Percentiles rank a stretch among this genome's conserved stretches.
Evolutionary conservation across 1,139 yeast genomes (phyloP).

Genomic region (Barnettozyma hawaiiensis): DNA sequence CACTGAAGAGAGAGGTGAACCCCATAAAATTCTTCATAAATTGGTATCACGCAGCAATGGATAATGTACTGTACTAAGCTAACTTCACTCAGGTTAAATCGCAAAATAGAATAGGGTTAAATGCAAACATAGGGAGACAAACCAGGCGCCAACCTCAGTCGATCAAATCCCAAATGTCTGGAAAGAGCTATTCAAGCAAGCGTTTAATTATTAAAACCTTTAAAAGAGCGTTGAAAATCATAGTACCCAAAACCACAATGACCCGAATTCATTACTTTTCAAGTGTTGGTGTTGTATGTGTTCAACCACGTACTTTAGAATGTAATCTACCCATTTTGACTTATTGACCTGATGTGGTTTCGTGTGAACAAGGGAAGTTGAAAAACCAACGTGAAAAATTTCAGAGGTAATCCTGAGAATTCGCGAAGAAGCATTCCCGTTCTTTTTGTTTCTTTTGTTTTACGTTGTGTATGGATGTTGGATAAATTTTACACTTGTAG

Average conservation of each 20-base stretch:
- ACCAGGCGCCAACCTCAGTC: background rate
- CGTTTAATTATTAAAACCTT: background rate
- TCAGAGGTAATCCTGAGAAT: background rate
- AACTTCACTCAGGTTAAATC: background rate
- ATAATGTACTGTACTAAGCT: conserved; percentile 1
- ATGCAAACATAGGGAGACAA: background rate
- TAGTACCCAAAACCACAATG: conserved; percentile 27
- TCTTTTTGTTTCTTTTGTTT: background rate
- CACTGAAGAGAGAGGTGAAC: background rate
- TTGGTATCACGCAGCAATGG: conserved; percentile 26
- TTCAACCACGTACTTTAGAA: conserved; percentile 58
- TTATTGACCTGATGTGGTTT: conserved; percentile 11
- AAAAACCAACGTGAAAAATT: background rate
- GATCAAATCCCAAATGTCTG: background rate
- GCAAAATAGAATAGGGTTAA: background rate
- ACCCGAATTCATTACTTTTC: conserved; percentile 31
- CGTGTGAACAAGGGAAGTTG: background rate
- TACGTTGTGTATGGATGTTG: background rate
- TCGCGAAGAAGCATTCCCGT: background rate
- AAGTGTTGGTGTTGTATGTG: conserved; percentile 7
- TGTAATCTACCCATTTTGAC: conserved; percentile 78
- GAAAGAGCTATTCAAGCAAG: conserved; percentile 1
- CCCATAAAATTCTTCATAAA: conserved; percentile 18
- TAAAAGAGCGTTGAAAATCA: background rate
- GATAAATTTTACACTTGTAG: no score